Conservation (phyloP, 139 green algal genomes). For the Volvox africanus region DNA sequence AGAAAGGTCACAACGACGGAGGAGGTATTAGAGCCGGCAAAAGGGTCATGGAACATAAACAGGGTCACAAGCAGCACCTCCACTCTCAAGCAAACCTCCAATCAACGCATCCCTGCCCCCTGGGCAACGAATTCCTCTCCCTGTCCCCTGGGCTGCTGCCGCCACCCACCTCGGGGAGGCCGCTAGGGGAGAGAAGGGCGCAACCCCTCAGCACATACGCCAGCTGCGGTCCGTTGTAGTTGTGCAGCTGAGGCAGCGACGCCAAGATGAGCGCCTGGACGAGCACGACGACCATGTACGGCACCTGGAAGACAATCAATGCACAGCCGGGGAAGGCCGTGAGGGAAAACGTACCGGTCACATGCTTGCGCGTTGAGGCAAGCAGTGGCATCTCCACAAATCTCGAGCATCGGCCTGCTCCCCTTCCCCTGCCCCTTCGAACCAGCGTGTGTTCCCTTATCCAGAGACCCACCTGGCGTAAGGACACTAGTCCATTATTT, state of each 20-base stretch:
- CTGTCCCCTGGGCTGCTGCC: not conserved
- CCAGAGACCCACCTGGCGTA: not conserved
- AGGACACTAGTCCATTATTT: not conserved
- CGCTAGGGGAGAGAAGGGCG: slow-evolving; percentile 20
- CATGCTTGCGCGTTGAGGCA: no score
- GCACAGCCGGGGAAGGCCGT: no score
- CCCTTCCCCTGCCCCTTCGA: no score
- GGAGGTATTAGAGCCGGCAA: not conserved
- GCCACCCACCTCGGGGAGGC: slow-evolving; percentile 29
- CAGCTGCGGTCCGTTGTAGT: slow-evolving; percentile 10
- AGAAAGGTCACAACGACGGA: not conserved
- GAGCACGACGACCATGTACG: slow-evolving; percentile 27
- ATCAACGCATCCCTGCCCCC: not conserved
- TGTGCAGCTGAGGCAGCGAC: slow-evolving; percentile 39
- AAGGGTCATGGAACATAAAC: no score
- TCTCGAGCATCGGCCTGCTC: no score
- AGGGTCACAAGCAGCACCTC: not conserved
- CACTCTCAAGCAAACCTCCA: not conserved
- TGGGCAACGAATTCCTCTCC: no score
- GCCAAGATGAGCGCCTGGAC: slow-evolving; percentile 43
- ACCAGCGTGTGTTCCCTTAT: no score
- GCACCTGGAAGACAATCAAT: not conserved
- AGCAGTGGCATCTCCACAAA: no score
- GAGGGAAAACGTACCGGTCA: no score
- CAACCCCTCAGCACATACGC: slow-evolving; percentile 31